Percentiles rank a stretch among this genome's conserved stretches.
phyloP scores from a whole-genome alignment of 148 eudicot genomes.

The Chenopodium suecicum region DNA sequence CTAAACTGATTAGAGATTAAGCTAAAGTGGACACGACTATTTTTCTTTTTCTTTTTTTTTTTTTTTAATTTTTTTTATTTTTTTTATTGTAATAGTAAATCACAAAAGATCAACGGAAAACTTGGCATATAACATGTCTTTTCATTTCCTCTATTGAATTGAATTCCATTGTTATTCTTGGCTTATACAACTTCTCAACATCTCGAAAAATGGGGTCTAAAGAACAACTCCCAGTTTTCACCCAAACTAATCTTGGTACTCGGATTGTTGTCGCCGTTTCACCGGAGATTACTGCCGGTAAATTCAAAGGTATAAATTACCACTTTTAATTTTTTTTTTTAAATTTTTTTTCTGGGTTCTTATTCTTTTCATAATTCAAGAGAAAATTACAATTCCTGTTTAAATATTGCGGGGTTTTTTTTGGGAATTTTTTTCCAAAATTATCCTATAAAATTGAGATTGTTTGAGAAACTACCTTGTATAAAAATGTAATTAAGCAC shows the following conservation, averaged over 20 bases:
- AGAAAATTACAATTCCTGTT: background rate
- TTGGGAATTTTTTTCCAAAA: background rate
- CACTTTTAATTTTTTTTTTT: too few species aligned
- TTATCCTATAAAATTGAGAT: too few species aligned
- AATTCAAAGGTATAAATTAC: slow-evolving; percentile 41
- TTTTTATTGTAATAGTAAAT: too few species aligned
- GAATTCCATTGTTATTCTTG: background rate
- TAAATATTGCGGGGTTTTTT: background rate
- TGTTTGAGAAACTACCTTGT: too few species aligned
- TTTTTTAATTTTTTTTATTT: too few species aligned
- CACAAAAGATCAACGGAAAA: too few species aligned
- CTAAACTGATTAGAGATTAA: too few species aligned
- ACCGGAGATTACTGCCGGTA: slow-evolving; percentile 34
- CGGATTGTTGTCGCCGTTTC: slow-evolving; percentile 42
- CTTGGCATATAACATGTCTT: too few species aligned
- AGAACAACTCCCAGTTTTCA: slow-evolving; percentile 40
- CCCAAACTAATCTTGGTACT: slow-evolving; percentile 58
- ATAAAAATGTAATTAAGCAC: too few species aligned
- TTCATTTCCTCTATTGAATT: background rate
- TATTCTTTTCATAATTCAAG: background rate
- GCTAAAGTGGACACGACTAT: too few species aligned
- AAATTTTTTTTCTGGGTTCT: background rate
- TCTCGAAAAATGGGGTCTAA: slow-evolving; percentile 21
- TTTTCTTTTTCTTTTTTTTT: too few species aligned
- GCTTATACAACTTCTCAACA: background rate